phyloP scores from a whole-genome alignment of 768 basidiomycete genomes.

The Xerocomus spinulosus region DNA sequence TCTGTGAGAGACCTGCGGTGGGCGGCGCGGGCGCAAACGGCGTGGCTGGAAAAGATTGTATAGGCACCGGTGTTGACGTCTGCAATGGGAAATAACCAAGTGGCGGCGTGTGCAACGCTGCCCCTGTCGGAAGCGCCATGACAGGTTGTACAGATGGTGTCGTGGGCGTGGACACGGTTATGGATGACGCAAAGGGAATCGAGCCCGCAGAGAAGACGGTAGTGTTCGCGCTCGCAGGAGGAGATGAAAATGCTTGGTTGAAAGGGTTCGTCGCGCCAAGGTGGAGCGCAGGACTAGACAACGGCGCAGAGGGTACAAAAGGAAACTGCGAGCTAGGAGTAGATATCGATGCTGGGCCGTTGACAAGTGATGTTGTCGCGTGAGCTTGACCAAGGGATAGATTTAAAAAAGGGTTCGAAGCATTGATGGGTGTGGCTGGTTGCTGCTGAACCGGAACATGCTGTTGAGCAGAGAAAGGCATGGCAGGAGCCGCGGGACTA shows the following conservation, averaged over 20 bases:
- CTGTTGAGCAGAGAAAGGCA: conserved; percentile 12
- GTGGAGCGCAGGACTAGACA: conserved; percentile 13
- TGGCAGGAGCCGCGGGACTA: background rate
- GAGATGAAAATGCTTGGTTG: conserved; percentile 6
- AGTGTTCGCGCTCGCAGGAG: background rate
- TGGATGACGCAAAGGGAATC: conserved; percentile 16
- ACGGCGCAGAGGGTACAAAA: conserved; percentile 1
- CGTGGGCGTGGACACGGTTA: conserved; percentile 6
- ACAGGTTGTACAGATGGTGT: conserved; percentile 8
- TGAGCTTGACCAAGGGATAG: conserved; percentile 8
- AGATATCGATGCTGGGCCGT: conserved; percentile 9
- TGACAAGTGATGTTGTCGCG: background rate
- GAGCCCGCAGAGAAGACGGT: conserved; percentile 1
- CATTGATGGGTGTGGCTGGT: background rate
- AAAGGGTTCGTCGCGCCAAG: conserved; percentile 18
- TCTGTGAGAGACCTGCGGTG: conserved; percentile 10
- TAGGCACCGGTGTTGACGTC: background rate
- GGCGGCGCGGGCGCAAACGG: conserved; percentile 2
- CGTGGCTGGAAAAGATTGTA: conserved; percentile 1
- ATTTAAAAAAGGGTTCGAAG: conserved; percentile 21
- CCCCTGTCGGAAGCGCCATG: conserved; percentile 5
- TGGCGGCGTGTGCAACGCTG: conserved; percentile 2
- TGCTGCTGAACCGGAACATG: conserved; percentile 12
- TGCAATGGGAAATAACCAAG: background rate
- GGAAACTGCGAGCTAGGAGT: conserved; percentile 1